Evolutionary conservation across 176 grass and related monocot genomes (phyloP).

Genomic region (Aegilops longissima): DNA sequence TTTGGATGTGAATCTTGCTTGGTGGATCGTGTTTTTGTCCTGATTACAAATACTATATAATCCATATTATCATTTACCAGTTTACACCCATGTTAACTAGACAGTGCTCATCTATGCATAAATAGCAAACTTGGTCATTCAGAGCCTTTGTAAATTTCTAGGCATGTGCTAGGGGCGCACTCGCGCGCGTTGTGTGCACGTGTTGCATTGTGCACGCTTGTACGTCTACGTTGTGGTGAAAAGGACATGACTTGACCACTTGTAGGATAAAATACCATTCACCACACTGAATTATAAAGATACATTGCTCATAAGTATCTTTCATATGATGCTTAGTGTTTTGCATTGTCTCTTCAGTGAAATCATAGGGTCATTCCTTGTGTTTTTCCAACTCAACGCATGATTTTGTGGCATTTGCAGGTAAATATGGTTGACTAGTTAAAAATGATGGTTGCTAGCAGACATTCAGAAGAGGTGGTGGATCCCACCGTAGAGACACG

Average conservation of each 20-base stretch:
- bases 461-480: constrained; percentile 89
- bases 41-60: too few relatives aligned
- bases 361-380: not conserved
- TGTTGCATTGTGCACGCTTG: not conserved
- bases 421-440: constrained; percentile 98
- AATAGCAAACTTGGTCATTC: not conserved
- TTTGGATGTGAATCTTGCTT: not conserved
- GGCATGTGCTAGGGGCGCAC: not conserved
- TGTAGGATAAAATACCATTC: constrained; percentile 3
- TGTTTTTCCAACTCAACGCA: constrained; percentile 5
- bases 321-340: not conserved
- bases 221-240: not conserved
- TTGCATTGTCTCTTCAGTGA: not conserved
- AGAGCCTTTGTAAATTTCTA: not conserved
- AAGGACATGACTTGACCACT: not conserved
- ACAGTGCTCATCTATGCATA: not conserved
- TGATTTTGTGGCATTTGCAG: constrained; percentile 43
- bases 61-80: not conserved
- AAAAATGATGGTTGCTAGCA: constrained; percentile 96
- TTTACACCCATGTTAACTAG: not conserved
- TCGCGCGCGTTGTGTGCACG: not conserved
- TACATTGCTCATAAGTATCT: not conserved
- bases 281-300: not conserved
- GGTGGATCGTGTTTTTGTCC: too few relatives aligned
- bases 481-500: constrained; percentile 77